Evolutionary conservation across 768 basidiomycete genomes (phyloP), one percentile per base, ranked within the genome.

Genomic region (Rubroboletus satanas): DNA sequence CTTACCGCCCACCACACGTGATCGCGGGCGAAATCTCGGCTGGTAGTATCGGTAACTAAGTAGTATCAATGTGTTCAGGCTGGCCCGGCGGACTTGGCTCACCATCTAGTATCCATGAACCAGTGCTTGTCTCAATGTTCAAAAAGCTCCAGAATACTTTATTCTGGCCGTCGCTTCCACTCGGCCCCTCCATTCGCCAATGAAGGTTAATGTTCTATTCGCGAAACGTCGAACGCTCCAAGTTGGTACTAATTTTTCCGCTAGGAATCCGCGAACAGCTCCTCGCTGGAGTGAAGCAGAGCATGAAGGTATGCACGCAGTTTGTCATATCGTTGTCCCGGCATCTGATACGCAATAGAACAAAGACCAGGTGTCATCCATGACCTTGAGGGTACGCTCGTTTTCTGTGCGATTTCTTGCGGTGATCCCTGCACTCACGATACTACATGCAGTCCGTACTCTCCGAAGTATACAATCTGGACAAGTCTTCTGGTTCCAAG

Each of bases 401-500:
- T 26, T 26, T 21, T 14, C 12, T 17, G 2, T 36, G 49, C 58
- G 1, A 28, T 32, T 23, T 31, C 46, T 31, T 17, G 21, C 39
- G 35, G n/a, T 29, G 18, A n/a, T 52, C 49, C 36, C 26, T 12
- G 23, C 42, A 38, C 47, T 52, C 29, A 56, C 33, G 15, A 17
- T 28, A 14, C 29, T 23, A 42, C 32, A 41, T 45, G 37, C 57
- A 89, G 87, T 83, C 85, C 26, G 77, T 87, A 32, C 75, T 90
- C 17, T 77, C 88, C 10, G 88, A 90, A 54, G 76, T 90, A 3
- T 82, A 88, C 59, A 76, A 80, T 9, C 77, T 82, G 35, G 87
- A 88, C 70, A 90, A 90, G 69, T 65, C 67, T 7, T 68, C 77
- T 28, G 65, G 73, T 28, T 72, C 74, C 41, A 72, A 74, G 29